Evolutionary conservation across 2,329 filamentous ascomycete species (phyloP).

Genomic region (Stachybotrys elegans): DNA sequence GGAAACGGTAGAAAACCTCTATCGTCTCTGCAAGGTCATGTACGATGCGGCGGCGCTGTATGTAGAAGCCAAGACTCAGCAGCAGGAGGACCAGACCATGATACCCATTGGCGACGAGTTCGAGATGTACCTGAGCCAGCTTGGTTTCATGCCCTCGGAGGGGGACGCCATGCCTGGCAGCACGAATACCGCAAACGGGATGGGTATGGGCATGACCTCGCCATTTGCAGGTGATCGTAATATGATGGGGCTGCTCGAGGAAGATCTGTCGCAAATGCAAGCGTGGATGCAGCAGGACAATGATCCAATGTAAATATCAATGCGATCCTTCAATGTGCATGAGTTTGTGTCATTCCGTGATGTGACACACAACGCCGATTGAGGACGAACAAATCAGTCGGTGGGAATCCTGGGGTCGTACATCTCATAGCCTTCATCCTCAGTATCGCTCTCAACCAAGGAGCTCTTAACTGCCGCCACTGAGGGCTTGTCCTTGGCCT

Average conservation of each 20-base stretch:
- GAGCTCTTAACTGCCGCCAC: slow-evolving; percentile 15
- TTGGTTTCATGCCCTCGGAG: slow-evolving; percentile 51
- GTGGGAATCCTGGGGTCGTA: slow-evolving; percentile 59
- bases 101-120: slow-evolving; percentile 53
- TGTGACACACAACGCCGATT: too few relatives aligned
- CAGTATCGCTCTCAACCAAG: slow-evolving; percentile 55
- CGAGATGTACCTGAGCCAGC: slow-evolving; percentile 58
- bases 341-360: too few relatives aligned
- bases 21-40: slow-evolving; percentile 58
- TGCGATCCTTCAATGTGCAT: too few relatives aligned
- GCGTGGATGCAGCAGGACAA: slow-evolving; percentile 26
- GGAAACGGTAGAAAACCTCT: slow-evolving; percentile 54
- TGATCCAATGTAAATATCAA: slow-evolving; percentile 10
- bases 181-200: slow-evolving; percentile 11
- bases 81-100: slow-evolving; percentile 40
- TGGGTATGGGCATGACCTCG: slow-evolving; percentile 40
- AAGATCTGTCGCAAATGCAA: slow-evolving; percentile 47
- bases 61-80: slow-evolving; percentile 51
- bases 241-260: slow-evolving; percentile 60
- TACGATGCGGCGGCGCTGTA: slow-evolving; percentile 57
- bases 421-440: slow-evolving; percentile 67
- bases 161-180: slow-evolving; percentile 19
- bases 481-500: slow-evolving; percentile 9
- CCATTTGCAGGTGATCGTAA: slow-evolving; percentile 64
- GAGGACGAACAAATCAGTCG: too few relatives aligned